Evolutionary conservation across 495 filamentous ascomycete genomes (phyloP).

Genomic region (Elaphomyces granulatus): DNA sequence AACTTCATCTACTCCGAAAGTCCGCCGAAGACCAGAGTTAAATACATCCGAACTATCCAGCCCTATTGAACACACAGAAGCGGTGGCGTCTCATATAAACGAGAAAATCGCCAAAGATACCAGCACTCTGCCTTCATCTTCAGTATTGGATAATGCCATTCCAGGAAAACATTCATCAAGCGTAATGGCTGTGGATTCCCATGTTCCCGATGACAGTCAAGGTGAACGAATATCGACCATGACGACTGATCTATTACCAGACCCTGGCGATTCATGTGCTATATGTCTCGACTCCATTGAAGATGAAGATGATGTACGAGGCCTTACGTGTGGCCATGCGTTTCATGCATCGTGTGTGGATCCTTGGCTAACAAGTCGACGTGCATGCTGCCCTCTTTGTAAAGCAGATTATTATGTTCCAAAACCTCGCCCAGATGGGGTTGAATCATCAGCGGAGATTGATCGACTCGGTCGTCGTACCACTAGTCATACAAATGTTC

Average conservation of each 20-base stretch:
- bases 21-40: slow-evolving; percentile 11
- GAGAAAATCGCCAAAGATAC: slow-evolving; percentile 8
- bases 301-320: slow-evolving; percentile 89
- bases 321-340: slow-evolving; percentile 85
- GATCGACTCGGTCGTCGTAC: slow-evolving; percentile 19
- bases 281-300: slow-evolving; percentile 93
- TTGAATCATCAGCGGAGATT: slow-evolving; percentile 16
- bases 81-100: slow-evolving; percentile 5
- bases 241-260: slow-evolving; percentile 65
- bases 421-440: slow-evolving; percentile 54
- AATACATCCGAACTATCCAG: slow-evolving; percentile 7
- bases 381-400: slow-evolving; percentile 92
- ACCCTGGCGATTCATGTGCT: slow-evolving; percentile 88
- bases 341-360: slow-evolving; percentile 93
- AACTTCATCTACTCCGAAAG: slow-evolving; percentile 7
- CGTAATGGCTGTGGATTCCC: background rate
- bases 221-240: slow-evolving; percentile 74
- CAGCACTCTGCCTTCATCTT: background rate
- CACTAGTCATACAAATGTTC: slow-evolving; percentile 4
- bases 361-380: slow-evolving; percentile 84
- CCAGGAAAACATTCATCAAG: background rate
- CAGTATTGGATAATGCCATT: background rate
- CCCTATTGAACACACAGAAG: slow-evolving; percentile 6
- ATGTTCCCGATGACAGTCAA: slow-evolving; percentile 49
- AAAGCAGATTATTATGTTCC: slow-evolving; percentile 94